Evolutionary conservation across 1,284 basidiomycete genomes (phyloP), one percentile per base, ranked within the genome.

Genomic region (Sanghuangporus baumii): DNA sequence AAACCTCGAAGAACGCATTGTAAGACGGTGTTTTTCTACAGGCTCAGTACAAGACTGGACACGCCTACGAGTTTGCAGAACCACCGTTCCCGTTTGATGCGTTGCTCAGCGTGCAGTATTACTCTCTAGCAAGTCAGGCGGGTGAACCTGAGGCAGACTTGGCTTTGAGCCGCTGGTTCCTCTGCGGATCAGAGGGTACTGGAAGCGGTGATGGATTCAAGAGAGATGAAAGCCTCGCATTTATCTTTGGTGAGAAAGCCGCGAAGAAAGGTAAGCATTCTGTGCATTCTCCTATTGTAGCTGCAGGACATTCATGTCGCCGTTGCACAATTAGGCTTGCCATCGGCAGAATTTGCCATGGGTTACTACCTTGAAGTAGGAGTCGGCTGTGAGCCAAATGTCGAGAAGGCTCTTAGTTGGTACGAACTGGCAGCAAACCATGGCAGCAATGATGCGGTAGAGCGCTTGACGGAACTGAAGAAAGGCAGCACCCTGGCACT

Each of bases 121-220:
- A 98, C 74, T 88, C 85, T 16, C 78, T 89, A 7, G 96, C 95
- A 0, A 90, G 86, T 62, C 88, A 95, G 74, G 85, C 89, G 67
- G 91, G 91, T 38, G 93, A 97, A 74, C 80, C 84, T 48, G 94
- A 98, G 72, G 96, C 96, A 0, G 94, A 98, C 73, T 96, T 98
- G 94, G 94, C 93, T 6, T 80, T 97, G 55, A 88, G 85, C 75
- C 97, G 96, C 74, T 97, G 94, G 95, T 97, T 96, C 80, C 75
- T 97, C 57, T 96, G 94, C 72, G 93, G 93, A 0, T 87, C 86
- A 0, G 88, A 92, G 43, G 84, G 84, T 20, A 78, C 26, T 34
- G 55, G 38, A 31, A 56, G 55, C 31, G 31, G 61, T 51, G 75
- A 69, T 9, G 64, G 75, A 57, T 96, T 98, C 69, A 91, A 93